Evolutionary conservation across 257 asterid species (phyloP).

Genomic region (Petrea volubilis): DNA sequence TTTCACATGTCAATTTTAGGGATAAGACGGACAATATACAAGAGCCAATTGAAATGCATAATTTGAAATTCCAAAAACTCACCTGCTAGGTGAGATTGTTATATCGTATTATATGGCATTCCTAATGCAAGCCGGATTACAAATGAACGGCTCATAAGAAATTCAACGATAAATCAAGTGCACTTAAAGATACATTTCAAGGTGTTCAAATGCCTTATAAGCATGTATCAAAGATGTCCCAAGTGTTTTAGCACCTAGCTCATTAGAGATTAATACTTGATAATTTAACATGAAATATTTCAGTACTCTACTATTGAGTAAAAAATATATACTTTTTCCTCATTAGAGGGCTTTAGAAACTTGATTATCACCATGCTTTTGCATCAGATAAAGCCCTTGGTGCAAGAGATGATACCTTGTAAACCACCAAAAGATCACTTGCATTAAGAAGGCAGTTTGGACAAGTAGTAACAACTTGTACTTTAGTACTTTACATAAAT

Average conservation of each 20-base stretch:
- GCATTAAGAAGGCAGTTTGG: neutral
- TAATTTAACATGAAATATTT: neutral
- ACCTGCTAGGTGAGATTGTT: too few relatives aligned
- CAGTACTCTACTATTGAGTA: neutral
- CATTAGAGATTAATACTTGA: neutral
- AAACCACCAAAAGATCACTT: constrained; percentile 1
- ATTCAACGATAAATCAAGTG: too few relatives aligned
- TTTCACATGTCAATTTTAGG: too few relatives aligned
- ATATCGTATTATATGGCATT: too few relatives aligned
- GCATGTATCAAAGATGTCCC: too few relatives aligned
- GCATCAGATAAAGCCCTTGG: constrained; percentile 1
- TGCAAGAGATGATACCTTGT: neutral
- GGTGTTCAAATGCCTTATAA: too few relatives aligned
- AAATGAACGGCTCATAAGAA: too few relatives aligned
- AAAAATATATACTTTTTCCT: constrained; percentile 4
- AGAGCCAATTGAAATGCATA: too few relatives aligned
- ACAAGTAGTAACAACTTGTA: neutral
- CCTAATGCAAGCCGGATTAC: too few relatives aligned
- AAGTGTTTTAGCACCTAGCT: neutral
- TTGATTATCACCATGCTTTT: constrained; percentile 3
- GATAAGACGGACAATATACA: too few relatives aligned
- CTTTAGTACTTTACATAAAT: neutral
- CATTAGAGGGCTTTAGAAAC: neutral
- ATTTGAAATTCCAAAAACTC: too few relatives aligned
- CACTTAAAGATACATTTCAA: too few relatives aligned